Evolutionary conservation across 805 yeast genomes (phyloP).

Genomic region (Debaryomyces castellii): DNA sequence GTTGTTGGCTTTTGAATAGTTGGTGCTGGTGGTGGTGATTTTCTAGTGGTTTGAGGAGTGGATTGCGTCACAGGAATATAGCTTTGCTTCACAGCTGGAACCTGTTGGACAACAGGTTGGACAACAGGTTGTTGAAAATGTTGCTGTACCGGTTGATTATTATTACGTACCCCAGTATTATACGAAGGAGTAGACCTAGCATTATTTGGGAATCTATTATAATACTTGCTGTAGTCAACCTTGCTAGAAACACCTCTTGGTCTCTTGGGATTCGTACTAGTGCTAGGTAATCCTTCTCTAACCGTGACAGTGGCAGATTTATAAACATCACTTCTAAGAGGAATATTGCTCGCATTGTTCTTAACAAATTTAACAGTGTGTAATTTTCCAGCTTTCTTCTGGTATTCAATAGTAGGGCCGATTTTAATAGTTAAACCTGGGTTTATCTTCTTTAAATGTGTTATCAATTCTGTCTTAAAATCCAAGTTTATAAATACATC

Average conservation of each 20-base stretch:
- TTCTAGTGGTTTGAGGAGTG: conserved; percentile 7
- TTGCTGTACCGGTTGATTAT: neutral
- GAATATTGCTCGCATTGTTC: conserved; percentile 55
- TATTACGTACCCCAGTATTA: neutral
- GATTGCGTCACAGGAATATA: conserved; percentile 24
- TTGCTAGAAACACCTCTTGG: conserved; percentile 57
- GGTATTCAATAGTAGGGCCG: conserved; percentile 73
- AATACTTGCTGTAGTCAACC: conserved; percentile 44
- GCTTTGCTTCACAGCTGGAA: neutral
- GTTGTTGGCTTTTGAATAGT: neutral
- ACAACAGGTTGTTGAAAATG: conserved; percentile 9
- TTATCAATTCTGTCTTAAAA: conserved; percentile 86
- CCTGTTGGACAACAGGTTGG: conserved; percentile 17
- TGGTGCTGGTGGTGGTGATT: conserved; percentile 7
- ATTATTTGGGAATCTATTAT: conserved; percentile 28
- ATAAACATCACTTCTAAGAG: conserved; percentile 67
- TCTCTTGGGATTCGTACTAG: conserved; percentile 65
- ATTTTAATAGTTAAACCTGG: conserved; percentile 60
- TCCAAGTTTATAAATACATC: conserved; percentile 79
- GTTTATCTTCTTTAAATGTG: conserved; percentile 66
- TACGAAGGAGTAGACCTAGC: conserved; percentile 12
- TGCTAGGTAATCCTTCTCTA: conserved; percentile 74
- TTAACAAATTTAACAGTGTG: conserved; percentile 71
- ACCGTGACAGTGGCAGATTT: conserved; percentile 88
- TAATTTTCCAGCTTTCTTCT: conserved; percentile 86